These are phyloP conservation scores for Tuber magnatum DNA, from an alignment of 495 filamentous ascomycete genomes.

Conservation along the genomic window DNA sequence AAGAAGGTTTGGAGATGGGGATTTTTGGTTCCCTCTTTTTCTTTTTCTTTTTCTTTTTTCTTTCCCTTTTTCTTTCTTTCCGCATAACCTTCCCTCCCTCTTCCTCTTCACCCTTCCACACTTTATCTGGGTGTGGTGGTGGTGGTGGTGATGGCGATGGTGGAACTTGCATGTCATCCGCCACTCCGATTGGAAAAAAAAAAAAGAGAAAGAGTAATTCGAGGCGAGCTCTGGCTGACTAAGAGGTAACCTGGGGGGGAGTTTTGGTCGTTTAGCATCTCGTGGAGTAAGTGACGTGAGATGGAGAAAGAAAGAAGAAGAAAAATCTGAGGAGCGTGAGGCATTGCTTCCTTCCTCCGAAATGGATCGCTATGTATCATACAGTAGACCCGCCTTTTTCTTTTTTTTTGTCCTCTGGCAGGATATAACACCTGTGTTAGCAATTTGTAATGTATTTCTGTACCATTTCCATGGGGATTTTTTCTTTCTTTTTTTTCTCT, in stretches of 20 bases:
- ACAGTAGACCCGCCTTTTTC: background rate
- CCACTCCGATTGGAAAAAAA: constrained; percentile 18
- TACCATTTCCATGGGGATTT: background rate
- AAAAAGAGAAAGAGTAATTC: background rate
- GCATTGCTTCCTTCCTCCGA: constrained; percentile 1
- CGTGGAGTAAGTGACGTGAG: constrained; percentile 22
- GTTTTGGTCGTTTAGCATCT: constrained; percentile 19
- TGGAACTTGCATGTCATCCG: constrained; percentile 6
- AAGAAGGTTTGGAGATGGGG: background rate
- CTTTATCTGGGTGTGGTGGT: background rate
- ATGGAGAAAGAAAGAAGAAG: background rate
- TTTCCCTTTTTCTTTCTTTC: background rate
- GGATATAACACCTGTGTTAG: background rate
- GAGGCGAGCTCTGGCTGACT: constrained; percentile 21
- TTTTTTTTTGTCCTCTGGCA: background rate
- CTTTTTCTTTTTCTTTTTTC: background rate
- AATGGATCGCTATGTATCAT: constrained; percentile 1
- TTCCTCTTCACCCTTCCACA: background rate
- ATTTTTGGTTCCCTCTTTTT: background rate
- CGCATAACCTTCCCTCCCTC: background rate
- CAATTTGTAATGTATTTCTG: background rate
- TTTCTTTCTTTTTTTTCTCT: too few species aligned
- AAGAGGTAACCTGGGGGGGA: constrained; percentile 5
- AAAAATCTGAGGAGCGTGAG: background rate
- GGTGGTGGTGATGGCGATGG: background rate